Base-by-base conservation (phyloP, 1,284 basidiomycete species). In the Wallemia ichthyophaga region DNA sequence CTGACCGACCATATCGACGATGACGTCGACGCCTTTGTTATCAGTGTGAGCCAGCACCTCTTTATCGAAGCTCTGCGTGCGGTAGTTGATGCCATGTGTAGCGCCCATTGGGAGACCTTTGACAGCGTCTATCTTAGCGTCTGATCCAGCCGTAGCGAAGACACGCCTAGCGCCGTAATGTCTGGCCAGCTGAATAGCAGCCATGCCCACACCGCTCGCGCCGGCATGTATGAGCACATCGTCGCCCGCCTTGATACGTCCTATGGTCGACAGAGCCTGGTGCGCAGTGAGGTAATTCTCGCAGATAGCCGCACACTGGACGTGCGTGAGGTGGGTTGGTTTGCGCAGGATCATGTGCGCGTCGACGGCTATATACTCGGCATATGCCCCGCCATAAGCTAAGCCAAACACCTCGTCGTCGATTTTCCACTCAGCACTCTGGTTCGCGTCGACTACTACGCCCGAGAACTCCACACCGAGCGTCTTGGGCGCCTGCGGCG, bases 391-490 rank as follows among this genome's bases (percentile, higher is more conserved):
- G 84, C 80, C 81, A 31, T 73, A 75, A 0, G 79, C 73, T 2
- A 96, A 76, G 15, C 89, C 91, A 62, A 89, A 77, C 1, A 95
- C 91, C 67, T 86, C 82, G 63, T 94, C 85, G 9, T 82, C 83
- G 21, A 76, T 69, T 65, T 80, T 76, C 78, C 79, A 87, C 56
- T 72, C 70, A 7, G 70, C 68, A 25, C 76, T 76, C 25, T 71
- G 73, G 23, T 74, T 67, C 1, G 80, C 83, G 15, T 79, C 73
- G 32, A 74, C 72, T 60, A 92, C 74, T 1, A 69, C 70, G 1
- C 88, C 87, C 21, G 85, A 79, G 69, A 94, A 95, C 70, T 95
- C 91, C 59, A 95, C 86, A 7, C 92, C 89, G 25, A 95, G 75
- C 7, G 69, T 70, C 57, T 74, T 69, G 19, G 82, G 81, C 17